These are phyloP conservation scores for Trichosanthes truncata DNA, from an alignment of 306 rosid genomes.

Conservation along the genomic window DNA sequence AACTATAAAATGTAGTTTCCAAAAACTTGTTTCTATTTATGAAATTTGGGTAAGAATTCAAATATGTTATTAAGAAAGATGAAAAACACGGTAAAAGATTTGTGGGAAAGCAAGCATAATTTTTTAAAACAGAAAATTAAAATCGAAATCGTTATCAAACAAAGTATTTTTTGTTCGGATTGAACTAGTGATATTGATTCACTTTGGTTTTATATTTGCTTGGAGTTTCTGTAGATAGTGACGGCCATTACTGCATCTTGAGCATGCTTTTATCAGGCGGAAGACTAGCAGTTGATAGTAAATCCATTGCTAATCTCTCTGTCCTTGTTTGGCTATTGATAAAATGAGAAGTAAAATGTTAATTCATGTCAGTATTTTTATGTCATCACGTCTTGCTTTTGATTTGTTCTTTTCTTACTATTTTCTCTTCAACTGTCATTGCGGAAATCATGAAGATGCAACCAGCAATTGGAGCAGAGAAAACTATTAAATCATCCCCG, in stretches of 20 bases:
- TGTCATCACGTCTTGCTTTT: background rate
- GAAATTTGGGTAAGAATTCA: too few species aligned
- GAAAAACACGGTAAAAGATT: background rate
- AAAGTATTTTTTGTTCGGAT: background rate
- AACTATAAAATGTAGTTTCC: too few species aligned
- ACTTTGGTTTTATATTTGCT: too few species aligned
- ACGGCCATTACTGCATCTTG: background rate
- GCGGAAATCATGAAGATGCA: conserved; percentile 2
- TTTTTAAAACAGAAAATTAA: background rate
- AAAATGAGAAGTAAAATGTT: background rate
- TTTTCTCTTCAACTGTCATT: background rate
- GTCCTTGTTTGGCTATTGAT: background rate
- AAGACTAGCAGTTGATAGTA: background rate
- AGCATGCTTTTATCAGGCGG: background rate
- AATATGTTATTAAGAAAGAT: background rate
- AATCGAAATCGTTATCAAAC: background rate
- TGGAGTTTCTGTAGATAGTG: too few species aligned
- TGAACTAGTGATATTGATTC: background rate
- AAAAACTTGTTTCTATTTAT: background rate
- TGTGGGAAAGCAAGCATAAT: background rate
- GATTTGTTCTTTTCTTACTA: background rate
- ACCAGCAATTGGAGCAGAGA: background rate
- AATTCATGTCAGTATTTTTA: background rate
- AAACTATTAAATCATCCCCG: background rate
- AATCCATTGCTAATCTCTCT: background rate